phyloP scores from a whole-genome alignment of 148 eudicot genomes.

The Chenopodium berlandieri region DNA sequence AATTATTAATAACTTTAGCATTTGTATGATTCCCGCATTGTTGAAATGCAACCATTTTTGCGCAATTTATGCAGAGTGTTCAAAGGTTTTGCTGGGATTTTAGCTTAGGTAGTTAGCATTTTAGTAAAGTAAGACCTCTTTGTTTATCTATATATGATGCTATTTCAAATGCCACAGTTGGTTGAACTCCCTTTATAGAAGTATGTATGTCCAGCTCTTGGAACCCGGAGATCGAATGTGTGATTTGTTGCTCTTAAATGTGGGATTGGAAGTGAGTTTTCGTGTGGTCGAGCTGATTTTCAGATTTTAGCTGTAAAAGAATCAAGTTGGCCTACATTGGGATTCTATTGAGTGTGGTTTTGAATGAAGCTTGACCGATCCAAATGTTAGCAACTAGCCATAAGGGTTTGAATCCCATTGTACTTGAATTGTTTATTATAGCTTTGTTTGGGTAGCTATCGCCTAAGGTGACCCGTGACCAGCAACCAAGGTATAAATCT shows the following conservation, averaged over 20 bases:
- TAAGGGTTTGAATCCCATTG: background rate
- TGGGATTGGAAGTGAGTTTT: background rate
- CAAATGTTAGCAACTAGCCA: background rate
- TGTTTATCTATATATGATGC: constrained; percentile 1
- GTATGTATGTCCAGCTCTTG: background rate
- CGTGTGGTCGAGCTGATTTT: background rate
- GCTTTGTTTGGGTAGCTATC: background rate
- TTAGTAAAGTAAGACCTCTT: background rate
- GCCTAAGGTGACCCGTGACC: too few species aligned
- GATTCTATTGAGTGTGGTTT: background rate
- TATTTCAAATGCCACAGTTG: too few species aligned
- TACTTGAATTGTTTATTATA: background rate
- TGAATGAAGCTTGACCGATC: background rate
- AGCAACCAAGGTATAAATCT: too few species aligned
- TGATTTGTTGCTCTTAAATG: background rate
- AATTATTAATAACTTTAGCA: background rate
- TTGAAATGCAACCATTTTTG: background rate
- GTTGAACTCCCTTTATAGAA: background rate
- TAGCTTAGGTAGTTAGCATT: background rate
- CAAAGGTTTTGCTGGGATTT: background rate
- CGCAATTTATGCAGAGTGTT: background rate
- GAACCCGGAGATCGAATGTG: background rate
- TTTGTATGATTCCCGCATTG: background rate
- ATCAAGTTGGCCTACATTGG: background rate
- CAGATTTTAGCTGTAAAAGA: background rate